Conservation (phyloP, 306 rosid genomes). For the Cucurbita pepo region DNA sequence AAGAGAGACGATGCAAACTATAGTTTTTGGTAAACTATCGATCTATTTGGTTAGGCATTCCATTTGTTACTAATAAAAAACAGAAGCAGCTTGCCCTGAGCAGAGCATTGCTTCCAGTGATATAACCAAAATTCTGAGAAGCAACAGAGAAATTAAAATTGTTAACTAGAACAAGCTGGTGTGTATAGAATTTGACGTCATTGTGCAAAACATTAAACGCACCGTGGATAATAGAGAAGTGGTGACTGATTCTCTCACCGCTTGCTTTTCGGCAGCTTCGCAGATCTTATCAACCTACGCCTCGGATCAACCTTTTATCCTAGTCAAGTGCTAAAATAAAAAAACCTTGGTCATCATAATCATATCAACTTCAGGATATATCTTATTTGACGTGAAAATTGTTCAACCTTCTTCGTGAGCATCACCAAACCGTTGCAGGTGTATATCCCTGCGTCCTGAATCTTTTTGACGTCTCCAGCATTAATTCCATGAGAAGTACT, state of each 20-base stretch:
- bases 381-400: neutral
- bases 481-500: constrained; percentile 95
- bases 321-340: constrained; percentile 55
- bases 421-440: constrained; percentile 97
- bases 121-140: constrained; percentile 73
- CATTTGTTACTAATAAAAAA: constrained; percentile 3
- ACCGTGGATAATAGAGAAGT: constrained; percentile 5
- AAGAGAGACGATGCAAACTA: neutral
- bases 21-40: neutral
- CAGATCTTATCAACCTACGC: constrained; percentile 94
- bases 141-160: neutral
- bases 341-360: neutral
- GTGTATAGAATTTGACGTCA: neutral
- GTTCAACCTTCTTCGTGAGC: constrained; percentile 84
- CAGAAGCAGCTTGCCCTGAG: constrained; percentile 36
- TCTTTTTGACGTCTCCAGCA: constrained; percentile 97
- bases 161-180: neutral
- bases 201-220: neutral
- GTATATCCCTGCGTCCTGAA: constrained; percentile 92
- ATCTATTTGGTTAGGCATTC: neutral
- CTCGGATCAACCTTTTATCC: constrained; percentile 91
- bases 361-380: neutral
- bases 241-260: constrained; percentile 34
- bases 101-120: constrained; percentile 82
- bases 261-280: constrained; percentile 96